Evolutionary conservation across 1,139 yeast species (phyloP), one percentile per base, ranked within the genome.

Genomic region (Magnusiomyces ingens): DNA sequence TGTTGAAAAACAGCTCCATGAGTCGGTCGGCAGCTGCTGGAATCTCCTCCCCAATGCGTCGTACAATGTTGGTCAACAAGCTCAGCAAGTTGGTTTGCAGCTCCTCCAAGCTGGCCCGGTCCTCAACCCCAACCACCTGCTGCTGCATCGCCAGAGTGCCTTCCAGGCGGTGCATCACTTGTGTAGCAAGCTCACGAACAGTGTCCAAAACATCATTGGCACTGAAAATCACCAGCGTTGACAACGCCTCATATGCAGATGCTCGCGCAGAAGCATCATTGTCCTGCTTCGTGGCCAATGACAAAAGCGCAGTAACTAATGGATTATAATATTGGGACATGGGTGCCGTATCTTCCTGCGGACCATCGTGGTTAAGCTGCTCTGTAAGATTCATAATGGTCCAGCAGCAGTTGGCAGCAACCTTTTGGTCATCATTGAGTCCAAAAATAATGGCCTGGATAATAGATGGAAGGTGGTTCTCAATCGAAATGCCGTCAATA

Each of bases 351-450:
- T 78, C 80, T 49, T 72, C 72, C 37, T 71, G 69, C 1, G 80
- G 75, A 12, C 83, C 84, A 52, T 84, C 85, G 32, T 66, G 68
- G 60, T 86, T 80, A 57, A 91, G 73, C 68, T 90, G 96, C 69
- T 93, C 98, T 46, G 87, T 80, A 60, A 93, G 76, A 69, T 93
- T 93, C 74, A 93, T 93, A 57, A 93, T 77, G 3, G 97, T 84
- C 99, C 99, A 93, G 71, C 98, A 89, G 72, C 97, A 90, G 74
- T 94, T 93, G 36, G 96, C 88, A 4, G 93, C 81, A 36, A 93
- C 96, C 70, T 86, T 88, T 48, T 97, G 90, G 69, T 89, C 95
- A 68, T 91, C 98, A 60, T 78, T 80, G 60, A 93, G 76, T 15
- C 99, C 99, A 45, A 75, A 69, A 45, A 84, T 71, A 58, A 93